Base-by-base conservation (phyloP, 202 grass and related monocot species). In the Sporobolus alterniflorus region DNA sequence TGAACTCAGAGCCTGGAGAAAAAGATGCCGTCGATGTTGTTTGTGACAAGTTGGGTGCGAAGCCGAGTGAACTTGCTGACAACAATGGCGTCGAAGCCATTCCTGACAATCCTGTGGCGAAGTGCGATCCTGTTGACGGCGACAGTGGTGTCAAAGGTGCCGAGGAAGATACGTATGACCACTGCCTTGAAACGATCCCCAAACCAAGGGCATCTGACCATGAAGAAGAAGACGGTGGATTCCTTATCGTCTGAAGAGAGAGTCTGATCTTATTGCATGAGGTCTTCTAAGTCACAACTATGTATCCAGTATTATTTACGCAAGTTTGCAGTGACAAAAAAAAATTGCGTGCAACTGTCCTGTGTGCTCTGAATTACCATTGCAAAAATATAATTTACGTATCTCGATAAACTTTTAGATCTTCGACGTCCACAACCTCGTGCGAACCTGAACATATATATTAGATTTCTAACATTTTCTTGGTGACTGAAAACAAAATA, bases 191-290 rank as follows among this genome's bases (percentile, higher is more conserved):
- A 29, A 21, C 26, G 21, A 1, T 22, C 17, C 40, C 1, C 30
- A 13, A 59, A 40, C 25, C 17, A 15, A 67, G 31, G 22, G 22
- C 34, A 3, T 78, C 82, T 20, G 73, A 78, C 6, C 83, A 89
- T 30, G 83, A 82, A 28, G 78, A 90, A 22, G 32, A 43, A 0
- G 88, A 68, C 0, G 60, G 67, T 0, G 60, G 67, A 3, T 26
- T 83, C 12, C 61, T 86, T 5, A 16, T 86, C 16, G 60, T 86
- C 9, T 11, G 20, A 90, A 5, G 5, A 7, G 47, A 78, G 34
- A 47, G 71, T 9, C 24, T 29, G 17, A 72, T 7, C 32, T n/a
- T 15, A 20, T 72, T 43, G 70, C 33, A 11, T 29, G 28, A 26
- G n/a, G 26, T 59, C 16, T 36, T 36, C 20, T 6, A 81, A 6